Conservation (phyloP, 1,284 basidiomycete genomes). For the Apiotrichum sp. region DNA sequence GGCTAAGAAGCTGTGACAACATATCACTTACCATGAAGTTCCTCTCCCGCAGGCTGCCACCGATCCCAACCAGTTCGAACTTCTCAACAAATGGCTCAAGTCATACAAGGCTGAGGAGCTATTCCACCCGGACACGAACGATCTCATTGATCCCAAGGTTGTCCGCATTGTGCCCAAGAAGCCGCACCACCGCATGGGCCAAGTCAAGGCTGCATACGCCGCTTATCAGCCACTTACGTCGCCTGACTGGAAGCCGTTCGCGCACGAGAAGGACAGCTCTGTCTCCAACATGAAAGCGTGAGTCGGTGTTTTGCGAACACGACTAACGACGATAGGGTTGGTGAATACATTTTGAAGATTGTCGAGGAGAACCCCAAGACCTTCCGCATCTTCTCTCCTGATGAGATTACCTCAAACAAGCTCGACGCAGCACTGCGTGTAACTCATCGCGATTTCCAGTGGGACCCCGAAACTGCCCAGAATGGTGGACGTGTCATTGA, state of each 20-base stretch:
- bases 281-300: slow-evolving; percentile 68
- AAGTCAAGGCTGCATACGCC: slow-evolving; percentile 54
- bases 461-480: slow-evolving; percentile 16
- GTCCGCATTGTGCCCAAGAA: slow-evolving; percentile 40
- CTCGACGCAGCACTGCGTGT: slow-evolving; percentile 74
- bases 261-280: slow-evolving; percentile 54
- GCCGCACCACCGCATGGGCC: slow-evolving; percentile 34
- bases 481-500: slow-evolving; percentile 60
- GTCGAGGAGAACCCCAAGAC: slow-evolving; percentile 60
- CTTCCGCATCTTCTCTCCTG: slow-evolving; percentile 87
- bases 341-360: slow-evolving; percentile 44
- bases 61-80: slow-evolving; percentile 57
- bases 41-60: slow-evolving; percentile 67
- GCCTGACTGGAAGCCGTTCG: slow-evolving; percentile 63
- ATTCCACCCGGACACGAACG: slow-evolving; percentile 52
- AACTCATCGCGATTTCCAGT: slow-evolving; percentile 29
- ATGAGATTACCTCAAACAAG: slow-evolving; percentile 78
- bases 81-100: slow-evolving; percentile 63
- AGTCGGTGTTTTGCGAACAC: slow-evolving; percentile 52
- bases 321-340: slow-evolving; percentile 50
- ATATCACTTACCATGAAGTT: slow-evolving; percentile 52
- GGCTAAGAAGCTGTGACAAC: slow-evolving; percentile 59
- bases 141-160: slow-evolving; percentile 33
- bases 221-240: slow-evolving; percentile 56
- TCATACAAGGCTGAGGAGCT: slow-evolving; percentile 62